Conservation (phyloP, 345 rosid species). For the Geranium brycei region DNA sequence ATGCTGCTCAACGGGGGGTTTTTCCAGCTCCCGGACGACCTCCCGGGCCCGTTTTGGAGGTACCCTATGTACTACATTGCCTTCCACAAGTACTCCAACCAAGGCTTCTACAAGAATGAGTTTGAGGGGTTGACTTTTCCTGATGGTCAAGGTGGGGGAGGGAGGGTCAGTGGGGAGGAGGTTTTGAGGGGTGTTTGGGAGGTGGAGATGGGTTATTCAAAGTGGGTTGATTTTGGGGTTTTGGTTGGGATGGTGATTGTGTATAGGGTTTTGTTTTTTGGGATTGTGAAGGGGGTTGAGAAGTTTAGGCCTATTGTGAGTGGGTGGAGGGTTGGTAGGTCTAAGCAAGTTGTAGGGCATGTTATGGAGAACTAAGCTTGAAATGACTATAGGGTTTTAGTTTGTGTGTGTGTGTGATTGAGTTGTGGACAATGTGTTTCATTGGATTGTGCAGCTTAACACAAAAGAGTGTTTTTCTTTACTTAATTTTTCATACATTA, state of each 20-base stretch:
- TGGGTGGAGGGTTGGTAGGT: constrained; percentile 7
- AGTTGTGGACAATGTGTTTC: no score
- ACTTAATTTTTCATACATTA: no score
- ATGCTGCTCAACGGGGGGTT: constrained; percentile 41
- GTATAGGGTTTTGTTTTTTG: constrained; percentile 26
- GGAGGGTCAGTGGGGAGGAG: constrained; percentile 13
- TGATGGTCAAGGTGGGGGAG: background rate
- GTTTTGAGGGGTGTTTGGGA: constrained; percentile 30
- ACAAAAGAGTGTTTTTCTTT: no score
- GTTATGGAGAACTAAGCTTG: no score
- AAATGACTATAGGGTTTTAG: no score
- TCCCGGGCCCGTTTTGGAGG: constrained; percentile 27
- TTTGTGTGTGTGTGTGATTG: no score
- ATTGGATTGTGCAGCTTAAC: no score
- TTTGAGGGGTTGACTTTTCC: constrained; percentile 28
- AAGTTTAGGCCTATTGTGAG: constrained; percentile 20
- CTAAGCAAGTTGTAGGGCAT: background rate
- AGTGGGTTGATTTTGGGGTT: constrained; percentile 36
- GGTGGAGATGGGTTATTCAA: constrained; percentile 33
- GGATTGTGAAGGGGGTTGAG: constrained; percentile 18
- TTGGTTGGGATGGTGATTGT: constrained; percentile 28
- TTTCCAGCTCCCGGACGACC: constrained; percentile 36
- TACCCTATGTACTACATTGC: constrained; percentile 38
- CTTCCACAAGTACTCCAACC: constrained; percentile 35
- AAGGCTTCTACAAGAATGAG: constrained; percentile 44